Percentiles rank a stretch among this genome's conserved stretches.
Evolutionary conservation across 306 rosid genomes (phyloP).

Genomic region (Ziziphus jujuba): DNA sequence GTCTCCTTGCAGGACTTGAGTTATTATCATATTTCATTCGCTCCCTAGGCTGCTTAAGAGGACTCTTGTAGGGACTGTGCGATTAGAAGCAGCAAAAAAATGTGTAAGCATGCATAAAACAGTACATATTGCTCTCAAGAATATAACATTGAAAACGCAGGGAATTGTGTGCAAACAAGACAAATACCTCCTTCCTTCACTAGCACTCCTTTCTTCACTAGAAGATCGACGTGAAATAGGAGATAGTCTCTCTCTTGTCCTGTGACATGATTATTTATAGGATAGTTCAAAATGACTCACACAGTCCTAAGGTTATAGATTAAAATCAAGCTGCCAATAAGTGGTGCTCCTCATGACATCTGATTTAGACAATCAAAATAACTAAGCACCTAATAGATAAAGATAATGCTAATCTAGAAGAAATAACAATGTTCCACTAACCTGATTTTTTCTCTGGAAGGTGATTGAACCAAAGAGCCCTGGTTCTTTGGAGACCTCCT

Average conservation of each 20-base stretch:
- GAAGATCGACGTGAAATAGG: conserved; percentile 36
- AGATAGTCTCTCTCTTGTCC: conserved; percentile 40
- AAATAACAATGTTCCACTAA: conserved; percentile 20
- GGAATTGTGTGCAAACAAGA: conserved; percentile 10
- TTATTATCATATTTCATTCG: conserved; percentile 41
- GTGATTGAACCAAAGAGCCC: conserved; percentile 49
- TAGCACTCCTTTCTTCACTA: conserved; percentile 58
- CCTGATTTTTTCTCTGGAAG: conserved; percentile 50
- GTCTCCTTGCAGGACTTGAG: conserved; percentile 52
- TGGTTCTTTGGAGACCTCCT: conserved; percentile 36
- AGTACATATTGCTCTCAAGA: conserved; percentile 9
- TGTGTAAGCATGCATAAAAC: neutral
- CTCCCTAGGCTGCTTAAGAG: conserved; percentile 40
- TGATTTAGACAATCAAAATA: neutral
- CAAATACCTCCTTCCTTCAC: conserved; percentile 59
- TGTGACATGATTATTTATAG: conserved; percentile 24
- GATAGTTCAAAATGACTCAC: neutral
- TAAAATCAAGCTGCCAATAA: neutral
- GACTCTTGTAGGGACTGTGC: conserved; percentile 45
- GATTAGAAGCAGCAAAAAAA: conserved; percentile 26
- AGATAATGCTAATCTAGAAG: neutral
- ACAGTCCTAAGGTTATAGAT: neutral
- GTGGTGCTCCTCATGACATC: neutral
- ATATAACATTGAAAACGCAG: neutral
- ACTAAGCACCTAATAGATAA: neutral